phyloP scores from a whole-genome alignment of 202 grass and related monocot species.

The Brachypodium distachyon region DNA sequence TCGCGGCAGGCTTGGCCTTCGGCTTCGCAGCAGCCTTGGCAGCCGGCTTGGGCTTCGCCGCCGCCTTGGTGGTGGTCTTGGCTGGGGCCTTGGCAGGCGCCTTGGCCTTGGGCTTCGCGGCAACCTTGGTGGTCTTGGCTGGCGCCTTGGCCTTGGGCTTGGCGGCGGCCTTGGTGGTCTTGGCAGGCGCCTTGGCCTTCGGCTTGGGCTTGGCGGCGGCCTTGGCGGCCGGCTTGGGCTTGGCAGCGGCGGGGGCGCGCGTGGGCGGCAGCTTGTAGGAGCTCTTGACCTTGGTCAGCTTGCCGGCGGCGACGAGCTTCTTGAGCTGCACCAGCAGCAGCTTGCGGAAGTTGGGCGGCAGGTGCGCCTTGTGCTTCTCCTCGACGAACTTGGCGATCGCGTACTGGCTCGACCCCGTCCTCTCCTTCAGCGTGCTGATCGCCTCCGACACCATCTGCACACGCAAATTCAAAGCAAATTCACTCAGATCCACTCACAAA shows the following conservation, averaged over 20 bases:
- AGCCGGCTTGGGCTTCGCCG: conserved; percentile 22
- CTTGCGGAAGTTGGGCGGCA: conserved; percentile 73
- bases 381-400: conserved; percentile 80
- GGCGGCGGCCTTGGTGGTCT: neutral
- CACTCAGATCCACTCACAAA: neutral
- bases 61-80: too few relatives aligned
- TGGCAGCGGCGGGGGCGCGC: neutral
- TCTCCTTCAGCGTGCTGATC: conserved; percentile 69
- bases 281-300: conserved; percentile 76
- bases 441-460: conserved; percentile 80
- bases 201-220: neutral
- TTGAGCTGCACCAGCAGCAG: conserved; percentile 51
- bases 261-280: conserved; percentile 51
- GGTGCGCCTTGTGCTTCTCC: conserved; percentile 60
- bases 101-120: conserved; percentile 22
- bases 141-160: neutral
- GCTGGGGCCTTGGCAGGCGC: too few relatives aligned
- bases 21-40: conserved; percentile 10
- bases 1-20: conserved; percentile 17
- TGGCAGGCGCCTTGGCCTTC: neutral
- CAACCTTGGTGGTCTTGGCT: neutral
- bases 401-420: conserved; percentile 61
- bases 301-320: conserved; percentile 54
- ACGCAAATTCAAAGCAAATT: neutral
- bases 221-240: conserved; percentile 31